phyloP scores from a whole-genome alignment of 768 basidiomycete genomes.

The Xerocomus spinulosus region DNA sequence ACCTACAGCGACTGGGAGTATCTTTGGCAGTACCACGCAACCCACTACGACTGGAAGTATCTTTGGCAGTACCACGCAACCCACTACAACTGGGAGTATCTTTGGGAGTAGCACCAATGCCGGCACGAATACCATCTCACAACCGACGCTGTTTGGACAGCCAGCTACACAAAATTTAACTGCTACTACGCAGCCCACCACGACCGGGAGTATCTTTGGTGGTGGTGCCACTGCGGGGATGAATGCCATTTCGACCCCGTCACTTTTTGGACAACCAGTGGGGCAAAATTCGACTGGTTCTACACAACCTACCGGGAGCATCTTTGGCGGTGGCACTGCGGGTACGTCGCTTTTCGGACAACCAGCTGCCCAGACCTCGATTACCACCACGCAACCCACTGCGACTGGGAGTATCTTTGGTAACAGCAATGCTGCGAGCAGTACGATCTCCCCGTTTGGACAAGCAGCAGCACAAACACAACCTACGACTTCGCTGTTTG shows the following conservation, averaged over 20 bases:
- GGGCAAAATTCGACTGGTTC: background rate
- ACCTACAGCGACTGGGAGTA: too few relatives aligned
- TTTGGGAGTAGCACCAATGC: background rate
- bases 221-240: background rate
- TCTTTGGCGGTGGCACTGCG: conserved; percentile 10
- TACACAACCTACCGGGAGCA: conserved; percentile 5
- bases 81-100: too few relatives aligned
- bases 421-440: conserved; percentile 1
- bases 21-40: too few relatives aligned
- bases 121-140: background rate
- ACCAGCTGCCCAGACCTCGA: background rate
- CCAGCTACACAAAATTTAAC: background rate
- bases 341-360: background rate
- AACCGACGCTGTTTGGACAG: background rate
- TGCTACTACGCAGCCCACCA: background rate
- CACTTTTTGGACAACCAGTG: background rate
- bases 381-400: conserved; percentile 1
- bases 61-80: background rate
- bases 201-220: background rate
- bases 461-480: conserved; percentile 20
- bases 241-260: too few relatives aligned
- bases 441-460: conserved; percentile 27
- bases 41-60: too few relatives aligned
- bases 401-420: conserved; percentile 14
- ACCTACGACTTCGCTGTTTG: conserved; percentile 17